Conservation (phyloP, 2,329 filamentous ascomycete genomes). For the Colletotrichum acutatum region DNA sequence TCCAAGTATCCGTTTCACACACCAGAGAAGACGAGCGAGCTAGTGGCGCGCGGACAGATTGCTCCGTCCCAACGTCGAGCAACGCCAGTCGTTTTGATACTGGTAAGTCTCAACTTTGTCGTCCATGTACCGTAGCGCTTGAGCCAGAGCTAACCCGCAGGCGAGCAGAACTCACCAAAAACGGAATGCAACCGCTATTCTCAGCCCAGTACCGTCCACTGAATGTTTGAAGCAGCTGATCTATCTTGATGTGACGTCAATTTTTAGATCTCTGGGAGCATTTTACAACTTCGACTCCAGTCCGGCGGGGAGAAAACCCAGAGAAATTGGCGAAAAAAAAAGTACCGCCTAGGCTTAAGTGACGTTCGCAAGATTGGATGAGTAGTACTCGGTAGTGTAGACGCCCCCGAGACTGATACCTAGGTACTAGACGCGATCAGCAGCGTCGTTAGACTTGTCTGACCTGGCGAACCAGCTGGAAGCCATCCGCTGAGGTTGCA, state of each 20-base stretch:
- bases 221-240: neutral
- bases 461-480: neutral
- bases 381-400: too few relatives aligned
- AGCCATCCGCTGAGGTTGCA: conserved; percentile 1
- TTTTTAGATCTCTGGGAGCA: conserved; percentile 4
- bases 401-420: too few relatives aligned
- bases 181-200: neutral
- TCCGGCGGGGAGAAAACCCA: neutral
- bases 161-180: neutral
- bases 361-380: neutral
- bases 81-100: neutral
- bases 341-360: neutral
- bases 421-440: neutral
- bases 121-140: neutral
- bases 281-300: neutral
- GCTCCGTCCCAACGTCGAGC: conserved; percentile 17
- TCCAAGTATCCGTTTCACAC: conserved; percentile 27
- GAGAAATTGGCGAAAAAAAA: neutral
- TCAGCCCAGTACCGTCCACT: neutral
- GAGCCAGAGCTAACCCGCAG: neutral
- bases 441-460: neutral
- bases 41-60: conserved; percentile 11
- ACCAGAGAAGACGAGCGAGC: neutral
- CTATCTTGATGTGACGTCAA: conserved; percentile 23
- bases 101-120: neutral